A percentile compares a stretch with the other conserved stretches of the same genome.
These are phyloP conservation scores for Phlebopus sp. DNA, from an alignment of 1,284 basidiomycete species.

Conservation along the genomic window DNA sequence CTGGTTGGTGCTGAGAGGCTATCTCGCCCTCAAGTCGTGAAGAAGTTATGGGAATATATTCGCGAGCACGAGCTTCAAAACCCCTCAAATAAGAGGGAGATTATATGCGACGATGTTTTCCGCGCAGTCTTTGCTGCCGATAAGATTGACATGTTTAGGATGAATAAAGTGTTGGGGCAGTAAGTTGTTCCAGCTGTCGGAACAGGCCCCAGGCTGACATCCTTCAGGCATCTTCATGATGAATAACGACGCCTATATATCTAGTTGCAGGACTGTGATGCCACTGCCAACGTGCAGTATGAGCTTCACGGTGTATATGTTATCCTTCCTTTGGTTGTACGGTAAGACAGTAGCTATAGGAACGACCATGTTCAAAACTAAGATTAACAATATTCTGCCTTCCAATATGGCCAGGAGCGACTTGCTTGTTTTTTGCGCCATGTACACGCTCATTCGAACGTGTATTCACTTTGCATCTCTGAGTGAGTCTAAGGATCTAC, in stretches of 20 bases:
- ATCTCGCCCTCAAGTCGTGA: constrained; percentile 86
- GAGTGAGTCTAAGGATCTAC: no score
- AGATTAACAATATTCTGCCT: no score
- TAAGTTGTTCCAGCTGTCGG: constrained; percentile 38
- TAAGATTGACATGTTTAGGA: constrained; percentile 83
- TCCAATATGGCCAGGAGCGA: no score
- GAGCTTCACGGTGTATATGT: no score
- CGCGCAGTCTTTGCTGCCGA: constrained; percentile 71
- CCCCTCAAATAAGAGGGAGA: constrained; percentile 75
- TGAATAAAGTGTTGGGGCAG: constrained; percentile 82
- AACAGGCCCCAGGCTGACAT: constrained; percentile 3
- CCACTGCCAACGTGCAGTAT: no score
- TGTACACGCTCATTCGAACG: no score
- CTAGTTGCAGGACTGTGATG: background rate
- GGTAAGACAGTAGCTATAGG: no score
- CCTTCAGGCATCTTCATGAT: constrained; percentile 33
- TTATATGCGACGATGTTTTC: constrained; percentile 73
- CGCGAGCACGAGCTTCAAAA: constrained; percentile 78
- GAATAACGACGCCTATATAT: constrained; percentile 12
- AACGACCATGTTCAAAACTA: no score
- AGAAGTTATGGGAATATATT: constrained; percentile 84
- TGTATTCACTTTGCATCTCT: no score
- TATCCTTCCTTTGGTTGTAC: no score
- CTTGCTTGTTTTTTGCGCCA: no score
- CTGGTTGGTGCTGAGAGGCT: constrained; percentile 59